Evolutionary conservation across 768 basidiomycete species (phyloP).

Genomic region (Lentinula sp.): DNA sequence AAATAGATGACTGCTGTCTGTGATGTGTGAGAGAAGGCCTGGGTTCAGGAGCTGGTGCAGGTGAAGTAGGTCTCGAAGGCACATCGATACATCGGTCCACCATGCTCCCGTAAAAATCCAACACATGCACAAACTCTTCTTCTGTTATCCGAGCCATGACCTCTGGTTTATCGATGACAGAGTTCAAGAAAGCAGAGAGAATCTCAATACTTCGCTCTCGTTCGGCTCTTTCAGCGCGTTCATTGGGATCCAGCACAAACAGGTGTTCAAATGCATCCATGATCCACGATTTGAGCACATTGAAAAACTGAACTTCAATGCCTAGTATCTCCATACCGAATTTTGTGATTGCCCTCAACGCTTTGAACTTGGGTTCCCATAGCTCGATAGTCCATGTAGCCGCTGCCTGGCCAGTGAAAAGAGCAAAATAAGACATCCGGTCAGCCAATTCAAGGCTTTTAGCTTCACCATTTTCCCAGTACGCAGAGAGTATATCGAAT

Average conservation of each 20-base stretch:
- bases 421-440: constrained; percentile 54
- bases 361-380: constrained; percentile 67
- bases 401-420: constrained; percentile 43
- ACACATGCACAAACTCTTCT: constrained; percentile 45
- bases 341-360: constrained; percentile 57
- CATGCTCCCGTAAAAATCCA: constrained; percentile 54
- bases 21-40: not conserved
- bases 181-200: constrained; percentile 51
- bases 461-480: constrained; percentile 55
- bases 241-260: constrained; percentile 23
- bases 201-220: constrained; percentile 59
- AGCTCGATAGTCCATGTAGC: constrained; percentile 56
- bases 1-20: constrained; percentile 7
- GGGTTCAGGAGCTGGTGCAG: not conserved
- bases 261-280: constrained; percentile 55
- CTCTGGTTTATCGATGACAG: constrained; percentile 42
- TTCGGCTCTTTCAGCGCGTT: constrained; percentile 42
- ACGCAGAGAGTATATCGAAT: constrained; percentile 66
- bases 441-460: constrained; percentile 46
- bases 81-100: constrained; percentile 47
- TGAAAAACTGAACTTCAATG: constrained; percentile 52
- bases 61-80: constrained; percentile 12
- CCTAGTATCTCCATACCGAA: constrained; percentile 57
- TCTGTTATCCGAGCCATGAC: constrained; percentile 58
- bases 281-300: constrained; percentile 60